Evolutionary conservation across 129 eudicot genomes (phyloP).

Genomic region (Lonicera japonica): DNA sequence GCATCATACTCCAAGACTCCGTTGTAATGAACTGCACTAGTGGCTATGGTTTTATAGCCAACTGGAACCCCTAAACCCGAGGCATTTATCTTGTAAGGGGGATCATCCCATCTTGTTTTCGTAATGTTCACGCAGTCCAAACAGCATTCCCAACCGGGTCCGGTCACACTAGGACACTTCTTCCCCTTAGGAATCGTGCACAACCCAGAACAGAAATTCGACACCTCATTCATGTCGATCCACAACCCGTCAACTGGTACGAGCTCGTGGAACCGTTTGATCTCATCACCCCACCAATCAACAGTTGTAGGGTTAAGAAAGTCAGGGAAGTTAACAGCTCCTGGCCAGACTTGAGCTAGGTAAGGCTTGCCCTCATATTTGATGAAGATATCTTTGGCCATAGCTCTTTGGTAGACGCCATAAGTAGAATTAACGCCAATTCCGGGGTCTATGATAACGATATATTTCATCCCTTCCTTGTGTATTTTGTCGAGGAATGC

Average conservation of each 20-base stretch:
- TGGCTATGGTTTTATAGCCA: constrained; percentile 85
- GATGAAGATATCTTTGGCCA: constrained; percentile 79
- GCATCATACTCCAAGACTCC: constrained; percentile 90
- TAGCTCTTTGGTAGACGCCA: constrained; percentile 69
- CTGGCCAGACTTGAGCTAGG: constrained; percentile 98
- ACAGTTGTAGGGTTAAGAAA: constrained; percentile 83
- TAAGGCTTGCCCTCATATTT: constrained; percentile 74
- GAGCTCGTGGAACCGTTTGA: constrained; percentile 76
- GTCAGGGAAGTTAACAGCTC: constrained; percentile 91
- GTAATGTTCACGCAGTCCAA: constrained; percentile 85
- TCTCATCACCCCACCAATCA: constrained; percentile 87
- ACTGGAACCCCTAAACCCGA: constrained; percentile 59
- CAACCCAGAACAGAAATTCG: constrained; percentile 80
- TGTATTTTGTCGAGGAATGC: constrained; percentile 69
- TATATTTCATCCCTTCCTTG: constrained; percentile 73
- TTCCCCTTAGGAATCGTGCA: constrained; percentile 74
- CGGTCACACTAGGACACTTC: constrained; percentile 77
- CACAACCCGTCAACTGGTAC: constrained; percentile 94
- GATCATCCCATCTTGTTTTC: constrained; percentile 80
- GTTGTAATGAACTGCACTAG: constrained; percentile 81
- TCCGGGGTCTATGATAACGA: constrained; percentile 89
- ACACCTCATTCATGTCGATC: constrained; percentile 95
- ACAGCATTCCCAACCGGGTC: constrained; percentile 92
- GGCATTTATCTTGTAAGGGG: constrained; percentile 93
- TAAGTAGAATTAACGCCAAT: constrained; percentile 75